A percentile compares a stretch with the other conserved stretches of the same genome.
Evolutionary conservation across 768 basidiomycete genomes (phyloP).

Genomic region (Sporobolomyces phaffii): DNA sequence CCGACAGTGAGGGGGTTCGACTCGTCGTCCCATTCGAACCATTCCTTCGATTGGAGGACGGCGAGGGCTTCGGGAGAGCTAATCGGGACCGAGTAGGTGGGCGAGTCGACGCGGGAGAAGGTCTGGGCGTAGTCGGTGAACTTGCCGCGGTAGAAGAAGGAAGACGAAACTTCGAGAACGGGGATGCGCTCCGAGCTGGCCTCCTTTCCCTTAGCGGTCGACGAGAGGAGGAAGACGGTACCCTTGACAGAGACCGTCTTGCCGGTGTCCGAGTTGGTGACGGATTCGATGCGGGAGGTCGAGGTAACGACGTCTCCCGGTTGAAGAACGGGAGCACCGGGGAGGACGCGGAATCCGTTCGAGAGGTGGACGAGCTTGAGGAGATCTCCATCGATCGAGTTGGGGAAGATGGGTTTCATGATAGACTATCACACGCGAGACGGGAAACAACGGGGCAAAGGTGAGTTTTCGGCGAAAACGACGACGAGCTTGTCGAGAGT

Average conservation of each 20-base stretch:
- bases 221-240: constrained; percentile 41
- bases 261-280: constrained; percentile 81
- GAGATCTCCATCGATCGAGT: constrained; percentile 82
- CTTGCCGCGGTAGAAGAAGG: constrained; percentile 93
- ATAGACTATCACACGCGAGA: constrained; percentile 63
- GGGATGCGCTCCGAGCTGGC: constrained; percentile 55
- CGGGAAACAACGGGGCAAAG: constrained; percentile 23
- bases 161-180: constrained; percentile 85
- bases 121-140: constrained; percentile 94
- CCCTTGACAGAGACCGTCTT: constrained; percentile 90
- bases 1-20: constrained; percentile 69
- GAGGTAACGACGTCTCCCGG: constrained; percentile 87
- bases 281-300: constrained; percentile 79
- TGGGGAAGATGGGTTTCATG: constrained; percentile 96
- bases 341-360: constrained; percentile 86
- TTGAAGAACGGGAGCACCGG: constrained; percentile 66
- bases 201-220: constrained; percentile 67
- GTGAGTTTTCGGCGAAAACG: neutral
- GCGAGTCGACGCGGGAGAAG: constrained; percentile 84
- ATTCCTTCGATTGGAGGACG: constrained; percentile 89
- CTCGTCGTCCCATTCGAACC: constrained; percentile 93
- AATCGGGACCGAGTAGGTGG: constrained; percentile 74
- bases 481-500: neutral
- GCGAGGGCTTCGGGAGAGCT: constrained; percentile 73
- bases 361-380: constrained; percentile 94